Base-by-base conservation (phyloP, 192 early-diverging fungal genomes). In the Phycomyces blakesleeanus region DNA sequence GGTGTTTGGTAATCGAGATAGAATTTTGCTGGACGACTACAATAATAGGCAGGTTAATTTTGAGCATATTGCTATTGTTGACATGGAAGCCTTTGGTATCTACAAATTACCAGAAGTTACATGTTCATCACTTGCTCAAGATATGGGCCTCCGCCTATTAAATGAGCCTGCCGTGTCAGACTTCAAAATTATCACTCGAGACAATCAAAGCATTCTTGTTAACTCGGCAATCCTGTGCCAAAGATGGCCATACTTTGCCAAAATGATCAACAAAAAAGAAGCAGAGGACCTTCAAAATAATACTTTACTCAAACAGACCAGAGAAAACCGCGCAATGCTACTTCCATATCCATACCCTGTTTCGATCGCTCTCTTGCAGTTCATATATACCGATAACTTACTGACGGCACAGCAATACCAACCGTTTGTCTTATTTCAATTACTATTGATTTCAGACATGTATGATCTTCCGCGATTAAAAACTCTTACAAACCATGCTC, bases 31-130 rank as follows among this genome's bases (percentile, higher is more conserved):
- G 4, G 87, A 90, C 51, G 90, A 92, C 67, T 92, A 92, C 60
- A 83, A 89, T 65, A 81, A 89, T 49, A 81, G 90, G 38, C 87
- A 89, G 59, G 81, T 87, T 52, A 92, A 92, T 68, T 92, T 90
- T 74, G 80, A 85, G 64, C 87, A 92, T 58, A 73, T 89, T 54
- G 82, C 87, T 21, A 78, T 87, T 9, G 80, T 92, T 4, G 83
- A 89, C 56, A 62, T 90, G 59, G 85, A 89, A 34, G 89, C 89
- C 0, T 88, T 92, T 68, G 90, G 90, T 6, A 78, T 81, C 59
- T 86, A 80, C 64, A 71, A 72, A 57, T 75, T 64, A 52, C 83
- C 85, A n/a, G 71, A 69, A 10, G 64, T 82, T 0, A 83, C 83
- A 34, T 79, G 78, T 59, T 78, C 83, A 7, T 64, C 82, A 5